Percentiles rank a stretch among this genome's conserved stretches.
Evolutionary conservation across 2,329 filamentous ascomycete genomes (phyloP).

Genomic region (Phialocephala subalpina): DNA sequence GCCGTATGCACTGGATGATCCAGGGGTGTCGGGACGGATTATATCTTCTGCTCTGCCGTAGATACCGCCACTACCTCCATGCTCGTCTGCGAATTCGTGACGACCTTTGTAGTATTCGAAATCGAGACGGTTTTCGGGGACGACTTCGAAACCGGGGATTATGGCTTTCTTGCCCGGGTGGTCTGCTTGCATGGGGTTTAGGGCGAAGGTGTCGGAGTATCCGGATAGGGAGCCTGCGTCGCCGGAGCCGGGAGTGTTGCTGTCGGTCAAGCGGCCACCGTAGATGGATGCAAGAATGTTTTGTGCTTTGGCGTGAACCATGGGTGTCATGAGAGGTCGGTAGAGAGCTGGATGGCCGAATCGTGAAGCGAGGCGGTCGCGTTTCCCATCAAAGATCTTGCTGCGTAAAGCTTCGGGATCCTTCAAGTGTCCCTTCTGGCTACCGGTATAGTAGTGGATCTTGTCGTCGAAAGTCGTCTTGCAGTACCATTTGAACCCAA

Average conservation of each 20-base stretch:
- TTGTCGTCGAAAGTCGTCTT: slow-evolving; percentile 76
- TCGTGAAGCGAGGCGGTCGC: slow-evolving; percentile 74
- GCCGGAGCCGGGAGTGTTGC: slow-evolving; percentile 64
- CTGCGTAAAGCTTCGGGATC: slow-evolving; percentile 52
- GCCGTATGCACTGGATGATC: slow-evolving; percentile 32
- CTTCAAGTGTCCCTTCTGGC: slow-evolving; percentile 53
- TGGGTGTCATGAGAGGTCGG: slow-evolving; percentile 88
- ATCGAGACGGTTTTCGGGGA: slow-evolving; percentile 86
- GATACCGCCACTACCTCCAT: slow-evolving; percentile 75
- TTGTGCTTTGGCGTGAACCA: slow-evolving; percentile 92
- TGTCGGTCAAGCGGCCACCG: slow-evolving; percentile 77
- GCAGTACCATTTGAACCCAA: slow-evolving; percentile 90
- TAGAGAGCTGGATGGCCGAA: slow-evolving; percentile 94
- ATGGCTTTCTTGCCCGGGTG: slow-evolving; percentile 51
- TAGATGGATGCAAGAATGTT: slow-evolving; percentile 88
- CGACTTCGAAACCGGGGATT: slow-evolving; percentile 85
- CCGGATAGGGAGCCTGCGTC: slow-evolving; percentile 68
- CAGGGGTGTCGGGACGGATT: slow-evolving; percentile 46
- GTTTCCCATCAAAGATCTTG: slow-evolving; percentile 63
- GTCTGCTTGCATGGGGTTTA: slow-evolving; percentile 75
- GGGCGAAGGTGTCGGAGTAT: slow-evolving; percentile 82
- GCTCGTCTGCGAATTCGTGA: slow-evolving; percentile 85
- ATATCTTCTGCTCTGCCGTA: slow-evolving; percentile 68
- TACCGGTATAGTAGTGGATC: slow-evolving; percentile 81
- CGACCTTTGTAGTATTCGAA: slow-evolving; percentile 92